Base-by-base conservation (phyloP, 1,284 basidiomycete genomes). In the Gomphus bonarii region DNA sequence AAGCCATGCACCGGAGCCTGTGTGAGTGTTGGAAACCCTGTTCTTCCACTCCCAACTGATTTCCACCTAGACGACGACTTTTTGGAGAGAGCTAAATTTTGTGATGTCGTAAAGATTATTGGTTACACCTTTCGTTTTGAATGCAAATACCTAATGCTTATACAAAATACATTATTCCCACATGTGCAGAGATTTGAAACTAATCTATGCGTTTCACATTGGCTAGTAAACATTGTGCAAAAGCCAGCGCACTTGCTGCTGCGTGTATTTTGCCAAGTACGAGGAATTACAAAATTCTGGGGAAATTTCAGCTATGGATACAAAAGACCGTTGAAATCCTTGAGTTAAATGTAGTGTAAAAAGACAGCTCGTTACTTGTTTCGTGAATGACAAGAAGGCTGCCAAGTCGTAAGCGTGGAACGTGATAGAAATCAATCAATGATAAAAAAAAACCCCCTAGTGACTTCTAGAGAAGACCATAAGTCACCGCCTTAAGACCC, bases 201-300 rank as follows among this genome's bases (percentile, higher is more conserved):
- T 16, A 18, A 16, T 2, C 38, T 16, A 40, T 40, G n/a, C 6
- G 16, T 40, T 18, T 5, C 1, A n/a, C 16, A n/a, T 12, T 16
- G 38, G n/a, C 5, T 0, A 5, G 38, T 4, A 4, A 25, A 20
- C 2, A 43, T 22, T 54, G 50, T 58, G 57, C 50, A 53, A 46
- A 51, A 58, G 51, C 50, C 50, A 58, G 50, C 42, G 57, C 57
- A 58, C 57, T 52, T 58, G 57, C 50, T 52, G 50, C 40, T 38
- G 48, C 55, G 50, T 58, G 49, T 58, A 58, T 58, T 53, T 53
- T 53, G 50, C 57, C 50, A 58, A 58, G 57, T 58, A 58, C 57
- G 57, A 58, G 50, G 57, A 53, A 52, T 58, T 58, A 58, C 57
- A 58, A 53, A 53, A 53, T 10, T n/a, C 5, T 11, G 50, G 35